Base-by-base conservation (phyloP, 345 rosid genomes). In the Psidium guajava region DNA sequence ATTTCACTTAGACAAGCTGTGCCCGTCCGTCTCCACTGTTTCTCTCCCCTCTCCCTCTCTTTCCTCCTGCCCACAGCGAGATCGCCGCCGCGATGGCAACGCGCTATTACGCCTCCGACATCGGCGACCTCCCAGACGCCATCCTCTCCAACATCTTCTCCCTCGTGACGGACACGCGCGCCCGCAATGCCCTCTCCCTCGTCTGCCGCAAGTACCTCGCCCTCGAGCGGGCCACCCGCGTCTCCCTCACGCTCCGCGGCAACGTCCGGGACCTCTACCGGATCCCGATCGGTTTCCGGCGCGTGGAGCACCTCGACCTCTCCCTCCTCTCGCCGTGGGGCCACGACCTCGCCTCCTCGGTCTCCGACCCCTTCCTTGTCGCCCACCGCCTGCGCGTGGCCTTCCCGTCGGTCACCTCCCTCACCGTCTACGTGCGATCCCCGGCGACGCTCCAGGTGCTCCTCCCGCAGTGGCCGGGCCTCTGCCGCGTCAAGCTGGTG, bases 241-340 rank as follows among this genome's bases (percentile, higher is more conserved):
- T 91, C 56, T 89, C 88, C 81, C 94, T 97, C 90, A 86, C 96
- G 73, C 95, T 97, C 95, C 99, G 98, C 2, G 99, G 99, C 83
- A 97, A 93, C 90, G 92, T 93, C 25, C 92, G 92, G n/a, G 92
- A 97, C 85, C 94, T 96, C 83, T 82, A 55, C 89, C 83, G 64
- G 83, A 86, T 93, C 83, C 99, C 98, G 1, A 84, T 69, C 56
- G 90, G 94, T 53, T 97, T 97, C 95, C 88, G 94, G 83, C 90
- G 93, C 14, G 92, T 97, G 24, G 89, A 93, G 24, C 83, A 88
- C 75, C 93, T 97, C 50, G 98, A 97, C 90, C 95, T 95, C 88
- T 97, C 99, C 20, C 88, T 92, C 32, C 92, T 97, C 84, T 96
- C 99, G 6, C 98, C 95, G 0, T 97, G 98, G 98, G 99, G 99